A percentile compares a stretch with the other conserved stretches of the same genome.
phyloP scores from a whole-genome alignment of 768 basidiomycete genomes.

The Leccinum rimulosum region DNA sequence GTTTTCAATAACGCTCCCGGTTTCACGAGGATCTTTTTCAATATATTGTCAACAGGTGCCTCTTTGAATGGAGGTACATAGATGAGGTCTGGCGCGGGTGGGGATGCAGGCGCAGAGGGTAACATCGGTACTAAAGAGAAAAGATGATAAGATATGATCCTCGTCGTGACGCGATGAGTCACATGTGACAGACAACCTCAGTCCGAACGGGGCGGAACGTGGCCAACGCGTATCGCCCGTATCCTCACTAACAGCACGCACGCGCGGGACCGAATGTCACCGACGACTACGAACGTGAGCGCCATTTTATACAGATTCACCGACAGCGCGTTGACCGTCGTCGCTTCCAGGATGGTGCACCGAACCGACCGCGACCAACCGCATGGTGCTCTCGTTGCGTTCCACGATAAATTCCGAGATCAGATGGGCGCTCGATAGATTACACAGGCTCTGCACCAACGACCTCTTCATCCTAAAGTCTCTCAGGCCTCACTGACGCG shows the following conservation, averaged over 20 bases:
- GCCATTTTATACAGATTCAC: not conserved
- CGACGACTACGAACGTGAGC: conserved; percentile 77
- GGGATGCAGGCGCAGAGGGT: too few species aligned
- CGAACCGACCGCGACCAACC: conserved; percentile 73
- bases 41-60: too few species aligned
- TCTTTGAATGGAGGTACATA: too few species aligned
- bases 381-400: conserved; percentile 86
- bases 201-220: conserved; percentile 22
- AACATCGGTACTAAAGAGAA: too few species aligned
- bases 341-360: conserved; percentile 72
- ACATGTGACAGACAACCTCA: conserved; percentile 18
- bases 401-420: conserved; percentile 83
- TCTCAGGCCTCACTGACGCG: conserved; percentile 78
- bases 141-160: too few species aligned
- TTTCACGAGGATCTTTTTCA: too few species aligned
- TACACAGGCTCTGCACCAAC: conserved; percentile 76
- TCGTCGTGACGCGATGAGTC: not conserved
- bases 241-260: conserved; percentile 21
- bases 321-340: conserved; percentile 6
- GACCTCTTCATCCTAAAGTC: conserved; percentile 71
- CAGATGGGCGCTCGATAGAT: conserved; percentile 85
- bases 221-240: conserved; percentile 25
- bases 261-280: conserved; percentile 44
- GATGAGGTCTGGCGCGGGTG: too few species aligned
- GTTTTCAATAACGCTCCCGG: too few species aligned